phyloP scores from a whole-genome alignment of 495 filamentous ascomycete genomes.

The Xylaria cubensis region DNA sequence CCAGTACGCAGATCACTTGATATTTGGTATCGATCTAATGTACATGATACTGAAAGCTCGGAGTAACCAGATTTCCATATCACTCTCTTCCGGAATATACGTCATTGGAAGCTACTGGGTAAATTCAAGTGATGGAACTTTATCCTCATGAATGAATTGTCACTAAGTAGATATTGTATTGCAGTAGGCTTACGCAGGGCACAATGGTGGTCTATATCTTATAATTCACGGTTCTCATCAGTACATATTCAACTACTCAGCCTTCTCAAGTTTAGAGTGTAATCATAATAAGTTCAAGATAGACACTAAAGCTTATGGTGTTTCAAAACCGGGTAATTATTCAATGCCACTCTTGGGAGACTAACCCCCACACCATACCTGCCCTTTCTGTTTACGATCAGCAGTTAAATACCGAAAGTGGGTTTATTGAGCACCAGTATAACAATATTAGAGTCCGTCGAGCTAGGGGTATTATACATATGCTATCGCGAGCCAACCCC shows the following conservation, averaged over 20 bases:
- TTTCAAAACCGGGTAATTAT: not conserved
- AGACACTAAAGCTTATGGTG: not conserved
- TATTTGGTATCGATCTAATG: not conserved
- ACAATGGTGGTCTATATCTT: not conserved
- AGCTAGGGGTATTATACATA: not conserved
- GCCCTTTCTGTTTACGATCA: not conserved
- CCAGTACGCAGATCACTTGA: not conserved
- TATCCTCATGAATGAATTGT: not conserved
- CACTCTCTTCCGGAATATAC: not conserved
- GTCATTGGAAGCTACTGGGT: slow-evolving; percentile 5
- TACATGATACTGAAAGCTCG: not conserved
- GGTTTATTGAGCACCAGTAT: not conserved
- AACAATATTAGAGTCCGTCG: not conserved
- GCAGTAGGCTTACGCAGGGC: not conserved
- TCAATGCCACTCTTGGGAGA: not conserved
- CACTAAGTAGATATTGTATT: not conserved
- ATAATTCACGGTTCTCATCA: not conserved
- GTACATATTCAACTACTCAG: not conserved
- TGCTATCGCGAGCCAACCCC: not conserved
- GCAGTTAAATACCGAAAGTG: not conserved
- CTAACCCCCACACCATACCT: not conserved
- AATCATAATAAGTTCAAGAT: not conserved
- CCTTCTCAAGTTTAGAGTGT: not conserved
- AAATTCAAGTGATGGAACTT: not conserved
- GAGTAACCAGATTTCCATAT: not conserved